These are phyloP conservation scores for Beta macrorhiza DNA, from an alignment of 179 eudicot species.

Conservation along the genomic window DNA sequence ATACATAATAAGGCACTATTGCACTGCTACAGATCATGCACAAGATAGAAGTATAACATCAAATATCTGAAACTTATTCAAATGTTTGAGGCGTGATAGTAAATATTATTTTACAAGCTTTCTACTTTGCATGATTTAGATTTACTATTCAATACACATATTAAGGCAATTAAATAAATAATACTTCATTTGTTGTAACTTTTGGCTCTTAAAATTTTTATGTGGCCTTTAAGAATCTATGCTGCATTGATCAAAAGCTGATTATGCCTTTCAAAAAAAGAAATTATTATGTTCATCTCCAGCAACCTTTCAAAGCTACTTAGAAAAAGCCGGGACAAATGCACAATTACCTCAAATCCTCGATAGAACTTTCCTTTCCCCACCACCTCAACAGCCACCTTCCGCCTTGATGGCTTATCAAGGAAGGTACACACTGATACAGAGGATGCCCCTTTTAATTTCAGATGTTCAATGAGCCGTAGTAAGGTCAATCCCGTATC, in stretches of 20 bases:
- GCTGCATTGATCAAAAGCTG: neutral
- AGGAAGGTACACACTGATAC: slow-evolving; percentile 82
- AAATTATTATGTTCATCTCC: neutral
- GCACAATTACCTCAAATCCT: slow-evolving; percentile 68
- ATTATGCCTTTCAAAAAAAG: neutral
- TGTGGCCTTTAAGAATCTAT: neutral
- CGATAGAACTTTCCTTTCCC: slow-evolving; percentile 74
- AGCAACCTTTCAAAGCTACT: neutral
- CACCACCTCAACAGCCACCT: slow-evolving; percentile 54
- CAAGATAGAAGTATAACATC: no score
- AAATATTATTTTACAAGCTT: neutral
- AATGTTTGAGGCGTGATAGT: no score
- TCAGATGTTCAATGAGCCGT: slow-evolving; percentile 53
- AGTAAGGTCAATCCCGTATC: slow-evolving; percentile 77
- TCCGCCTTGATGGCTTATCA: slow-evolving; percentile 73
- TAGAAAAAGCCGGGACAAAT: neutral
- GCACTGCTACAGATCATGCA: neutral
- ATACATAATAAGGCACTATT: neutral
- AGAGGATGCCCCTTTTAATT: slow-evolving; percentile 70
- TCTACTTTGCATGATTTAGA: neutral
- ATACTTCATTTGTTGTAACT: neutral
- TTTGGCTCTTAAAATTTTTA: neutral
- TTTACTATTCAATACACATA: neutral
- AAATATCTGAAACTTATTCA: no score
- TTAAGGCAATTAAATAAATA: neutral